phyloP scores from a whole-genome alignment of 2,329 filamentous ascomycete genomes.

The Cercospora sp. region DNA sequence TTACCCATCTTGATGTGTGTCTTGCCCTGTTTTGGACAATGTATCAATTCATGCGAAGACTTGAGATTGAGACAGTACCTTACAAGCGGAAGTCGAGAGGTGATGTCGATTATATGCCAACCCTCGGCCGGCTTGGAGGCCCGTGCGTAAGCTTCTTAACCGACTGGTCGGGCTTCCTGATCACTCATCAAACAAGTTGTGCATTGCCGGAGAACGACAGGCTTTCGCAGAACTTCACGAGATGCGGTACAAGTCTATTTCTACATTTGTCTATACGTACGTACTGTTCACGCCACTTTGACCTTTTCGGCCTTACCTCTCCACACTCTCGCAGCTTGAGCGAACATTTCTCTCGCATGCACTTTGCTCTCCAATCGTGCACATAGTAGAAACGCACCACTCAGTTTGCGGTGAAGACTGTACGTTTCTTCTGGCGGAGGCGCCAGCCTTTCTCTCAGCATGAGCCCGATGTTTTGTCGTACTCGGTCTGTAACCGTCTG shows the following conservation, averaged over 20 bases:
- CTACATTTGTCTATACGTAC: constrained; percentile 3
- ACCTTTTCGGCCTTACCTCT: constrained; percentile 29
- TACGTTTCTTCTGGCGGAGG: constrained; percentile 98
- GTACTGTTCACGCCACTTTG: constrained; percentile 14
- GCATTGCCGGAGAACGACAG: background rate
- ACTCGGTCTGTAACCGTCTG: constrained; percentile 98
- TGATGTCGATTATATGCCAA: constrained; percentile 10
- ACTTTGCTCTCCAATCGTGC: constrained; percentile 82
- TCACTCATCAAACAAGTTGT: constrained; percentile 13
- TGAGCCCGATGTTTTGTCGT: constrained; percentile 81
- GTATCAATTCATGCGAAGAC: background rate
- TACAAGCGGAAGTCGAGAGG: background rate
- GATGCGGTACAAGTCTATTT: constrained; percentile 16
- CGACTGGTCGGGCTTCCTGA: constrained; percentile 2
- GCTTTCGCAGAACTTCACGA: background rate
- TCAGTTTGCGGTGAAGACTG: constrained; percentile 89
- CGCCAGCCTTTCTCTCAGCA: constrained; percentile 83
- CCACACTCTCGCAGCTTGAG: constrained; percentile 51
- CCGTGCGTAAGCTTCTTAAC: background rate
- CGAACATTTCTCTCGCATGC: constrained; percentile 77
- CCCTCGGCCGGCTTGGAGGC: background rate
- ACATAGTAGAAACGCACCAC: constrained; percentile 90
- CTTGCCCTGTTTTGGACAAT: too few relatives aligned
- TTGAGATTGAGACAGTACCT: background rate
- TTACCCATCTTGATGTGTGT: constrained; percentile 49